These are phyloP conservation scores for Claviceps paspali DNA, from an alignment of 2,329 filamentous ascomycete species.

Conservation along the genomic window DNA sequence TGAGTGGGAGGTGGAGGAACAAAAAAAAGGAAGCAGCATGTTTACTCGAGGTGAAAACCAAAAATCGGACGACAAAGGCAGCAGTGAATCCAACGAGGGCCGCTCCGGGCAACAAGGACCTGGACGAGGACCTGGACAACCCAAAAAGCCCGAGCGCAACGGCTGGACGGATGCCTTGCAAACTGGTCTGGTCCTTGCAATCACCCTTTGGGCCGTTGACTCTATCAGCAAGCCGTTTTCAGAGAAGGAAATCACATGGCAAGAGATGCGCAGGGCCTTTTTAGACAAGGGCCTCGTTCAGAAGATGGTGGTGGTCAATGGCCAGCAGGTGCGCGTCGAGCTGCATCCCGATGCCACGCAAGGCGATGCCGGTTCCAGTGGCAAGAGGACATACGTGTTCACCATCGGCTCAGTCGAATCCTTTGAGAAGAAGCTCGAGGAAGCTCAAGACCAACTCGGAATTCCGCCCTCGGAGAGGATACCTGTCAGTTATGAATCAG, in stretches of 20 bases:
- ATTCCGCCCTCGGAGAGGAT: constrained; percentile 84
- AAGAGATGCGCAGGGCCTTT: constrained; percentile 88
- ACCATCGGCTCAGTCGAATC: constrained; percentile 87
- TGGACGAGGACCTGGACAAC: constrained; percentile 22
- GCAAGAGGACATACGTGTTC: constrained; percentile 58
- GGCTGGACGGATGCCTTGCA: constrained; percentile 20
- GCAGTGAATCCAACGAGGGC: constrained; percentile 9
- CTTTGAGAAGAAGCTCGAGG: constrained; percentile 78
- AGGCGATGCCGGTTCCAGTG: constrained; percentile 23
- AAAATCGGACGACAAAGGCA: constrained; percentile 9
- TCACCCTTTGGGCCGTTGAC: constrained; percentile 38
- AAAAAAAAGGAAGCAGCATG: constrained; percentile 8
- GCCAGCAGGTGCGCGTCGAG: constrained; percentile 59
- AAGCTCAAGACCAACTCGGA: constrained; percentile 72
- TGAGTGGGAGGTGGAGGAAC: constrained; percentile 13
- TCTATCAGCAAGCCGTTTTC: constrained; percentile 25
- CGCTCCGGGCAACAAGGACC: constrained; percentile 13
- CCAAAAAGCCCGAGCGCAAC: constrained; percentile 21
- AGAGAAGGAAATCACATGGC: constrained; percentile 79
- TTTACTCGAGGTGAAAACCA: constrained; percentile 11
- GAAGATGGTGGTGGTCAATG: constrained; percentile 70
- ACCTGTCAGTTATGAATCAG: constrained; percentile 72
- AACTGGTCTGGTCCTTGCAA: constrained; percentile 25
- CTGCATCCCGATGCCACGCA: constrained; percentile 55
- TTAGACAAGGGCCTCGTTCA: constrained; percentile 92